A percentile compares a stretch with the other conserved stretches of the same genome.
Evolutionary conservation across 2,329 filamentous ascomycete species (phyloP).

Genomic region (Passalora sequoiae): DNA sequence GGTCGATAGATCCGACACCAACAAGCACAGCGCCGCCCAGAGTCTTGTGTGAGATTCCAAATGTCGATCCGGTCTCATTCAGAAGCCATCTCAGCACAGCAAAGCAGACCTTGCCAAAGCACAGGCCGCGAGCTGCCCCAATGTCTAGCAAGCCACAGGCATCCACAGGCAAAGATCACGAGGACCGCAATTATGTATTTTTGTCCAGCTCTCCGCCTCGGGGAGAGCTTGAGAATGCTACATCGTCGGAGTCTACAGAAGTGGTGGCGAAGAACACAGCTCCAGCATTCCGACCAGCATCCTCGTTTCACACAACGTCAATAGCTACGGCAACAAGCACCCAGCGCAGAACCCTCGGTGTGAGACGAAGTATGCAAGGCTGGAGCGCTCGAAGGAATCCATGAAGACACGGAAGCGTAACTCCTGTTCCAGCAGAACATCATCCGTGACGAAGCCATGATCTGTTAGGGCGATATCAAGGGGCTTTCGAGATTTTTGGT

Average conservation of each 20-base stretch:
- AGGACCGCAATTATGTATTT: constrained; percentile 45
- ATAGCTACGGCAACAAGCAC: constrained; percentile 30
- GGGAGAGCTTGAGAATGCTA: constrained; percentile 23
- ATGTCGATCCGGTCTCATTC: neutral
- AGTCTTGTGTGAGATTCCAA: neutral
- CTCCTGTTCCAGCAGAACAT: neutral
- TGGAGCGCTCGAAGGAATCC: constrained; percentile 33
- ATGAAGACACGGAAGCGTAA: too few species aligned
- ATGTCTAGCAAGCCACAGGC: constrained; percentile 31
- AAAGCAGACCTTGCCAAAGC: constrained; percentile 4
- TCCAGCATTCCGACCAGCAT: constrained; percentile 32
- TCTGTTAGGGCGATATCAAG: too few species aligned
- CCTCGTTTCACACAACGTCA: constrained; percentile 42
- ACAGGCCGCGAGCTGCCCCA: constrained; percentile 32
- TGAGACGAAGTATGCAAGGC: constrained; percentile 47
- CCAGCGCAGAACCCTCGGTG: constrained; percentile 45
- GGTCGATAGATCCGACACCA: constrained; percentile 1
- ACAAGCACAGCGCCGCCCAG: neutral
- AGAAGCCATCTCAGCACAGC: neutral
- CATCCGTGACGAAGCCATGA: neutral
- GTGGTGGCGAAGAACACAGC: neutral
- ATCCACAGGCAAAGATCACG: constrained; percentile 3
- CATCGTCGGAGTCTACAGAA: constrained; percentile 3
- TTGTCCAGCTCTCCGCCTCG: constrained; percentile 40
- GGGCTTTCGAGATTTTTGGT: too few species aligned